Base-by-base conservation (phyloP, 2,329 filamentous ascomycete species). In the Alternaria rosae region DNA sequence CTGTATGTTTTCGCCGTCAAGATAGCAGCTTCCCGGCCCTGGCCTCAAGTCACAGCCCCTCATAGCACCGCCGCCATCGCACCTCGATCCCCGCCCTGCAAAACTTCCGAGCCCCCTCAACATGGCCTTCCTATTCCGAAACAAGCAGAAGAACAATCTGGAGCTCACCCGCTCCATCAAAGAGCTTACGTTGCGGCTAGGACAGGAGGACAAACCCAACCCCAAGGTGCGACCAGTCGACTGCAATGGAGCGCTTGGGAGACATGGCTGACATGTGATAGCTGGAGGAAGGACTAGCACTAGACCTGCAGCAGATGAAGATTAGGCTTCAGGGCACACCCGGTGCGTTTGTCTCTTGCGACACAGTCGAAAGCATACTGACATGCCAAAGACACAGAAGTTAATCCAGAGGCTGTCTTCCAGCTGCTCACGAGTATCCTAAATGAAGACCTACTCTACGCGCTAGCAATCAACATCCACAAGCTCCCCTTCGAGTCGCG, bases 401-500 rank as follows among this genome's bases (percentile, higher is more conserved):
- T 90, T 71, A 92, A 88, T 62, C 93, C 93, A 21, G 93, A 97
- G 69, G 91, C 95, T 79, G 91, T 97, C 63, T 91, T 92, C 76
- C 89, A 94, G 75, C 88, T 98, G 51, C 91, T 98, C 54, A 90
- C 89, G 58, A 88, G 91, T 68, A 88, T 97, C 65, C 91, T 97
- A 71, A 89, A 94, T 77, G 93, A 97, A 82, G 93, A 97, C 78
- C 85, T 99, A 8, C 88, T 99, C 44, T 92, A 92, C 71, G 85
- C 92, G 54, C 89, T 99, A 60, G 93, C 94, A 20, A 86, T 90
- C 63, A 91, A 91, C 76, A 91, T 99, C 47, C 89, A 92, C 80
- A 88, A 90, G 54, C 87, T 99, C 5, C 93, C 94, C 0, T 99
- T 99, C 83, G 95, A 99, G 83, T 92, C 94, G 38, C 90, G 94